These are phyloP conservation scores for Phoma sp. DNA, from an alignment of 2,329 filamentous ascomycete genomes.

Conservation along the genomic window DNA sequence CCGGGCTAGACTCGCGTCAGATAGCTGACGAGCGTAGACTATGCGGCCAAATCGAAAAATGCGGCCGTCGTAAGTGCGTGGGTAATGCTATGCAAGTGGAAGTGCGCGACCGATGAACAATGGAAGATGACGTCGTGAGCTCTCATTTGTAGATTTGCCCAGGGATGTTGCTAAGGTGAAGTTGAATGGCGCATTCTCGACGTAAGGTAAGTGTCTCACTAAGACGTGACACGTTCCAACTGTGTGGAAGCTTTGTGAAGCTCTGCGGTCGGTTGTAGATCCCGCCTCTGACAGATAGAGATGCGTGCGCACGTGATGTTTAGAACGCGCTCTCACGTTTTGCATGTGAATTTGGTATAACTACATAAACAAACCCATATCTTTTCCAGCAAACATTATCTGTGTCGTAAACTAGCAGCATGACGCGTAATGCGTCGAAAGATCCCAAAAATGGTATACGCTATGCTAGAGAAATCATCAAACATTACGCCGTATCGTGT, in stretches of 20 bases:
- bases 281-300: slow-evolving; percentile 1
- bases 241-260: slow-evolving; percentile 14
- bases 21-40: neutral
- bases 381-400: slow-evolving; percentile 41
- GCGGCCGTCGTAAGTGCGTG: neutral
- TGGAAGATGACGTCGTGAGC: slow-evolving; percentile 14
- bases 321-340: slow-evolving; percentile 30
- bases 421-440: slow-evolving; percentile 37
- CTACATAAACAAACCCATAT: slow-evolving; percentile 6
- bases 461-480: slow-evolving; percentile 50
- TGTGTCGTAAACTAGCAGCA: slow-evolving; percentile 40
- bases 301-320: slow-evolving; percentile 29
- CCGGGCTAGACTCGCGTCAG: neutral
- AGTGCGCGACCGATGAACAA: slow-evolving; percentile 5
- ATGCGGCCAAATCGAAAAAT: too few relatives aligned
- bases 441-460: slow-evolving; percentile 48
- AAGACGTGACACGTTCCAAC: neutral
- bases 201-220: slow-evolving; percentile 1
- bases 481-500: slow-evolving; percentile 43
- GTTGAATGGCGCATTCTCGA: neutral
- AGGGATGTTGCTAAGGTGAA: neutral
- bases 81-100: neutral
- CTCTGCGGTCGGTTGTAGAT: slow-evolving; percentile 12
- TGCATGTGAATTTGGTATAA: slow-evolving; percentile 21
- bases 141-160: slow-evolving; percentile 1